Conservation (phyloP, 768 basidiomycete genomes). For the Tephrocybe sp. region DNA sequence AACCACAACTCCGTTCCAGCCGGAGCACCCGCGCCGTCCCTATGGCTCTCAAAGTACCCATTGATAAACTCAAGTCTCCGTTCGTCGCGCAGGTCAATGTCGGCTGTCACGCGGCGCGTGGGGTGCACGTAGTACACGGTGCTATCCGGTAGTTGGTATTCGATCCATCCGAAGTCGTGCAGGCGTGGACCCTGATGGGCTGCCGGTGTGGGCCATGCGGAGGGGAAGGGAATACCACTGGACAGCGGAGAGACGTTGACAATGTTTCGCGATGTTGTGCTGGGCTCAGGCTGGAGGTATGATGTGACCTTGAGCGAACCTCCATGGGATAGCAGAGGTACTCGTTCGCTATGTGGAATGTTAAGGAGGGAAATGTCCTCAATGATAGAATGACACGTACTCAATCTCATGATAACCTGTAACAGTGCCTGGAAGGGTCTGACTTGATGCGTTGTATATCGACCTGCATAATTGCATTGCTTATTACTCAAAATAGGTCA, state of each 20-base stretch:
- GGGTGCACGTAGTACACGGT: slow-evolving; percentile 69
- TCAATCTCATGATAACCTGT: slow-evolving; percentile 22
- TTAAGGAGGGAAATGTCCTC: background rate
- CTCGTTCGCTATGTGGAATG: slow-evolving; percentile 41
- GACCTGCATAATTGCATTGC: slow-evolving; percentile 19
- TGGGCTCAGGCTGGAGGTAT: slow-evolving; percentile 22
- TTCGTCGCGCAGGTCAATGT: slow-evolving; percentile 59
- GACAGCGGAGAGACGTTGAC: slow-evolving; percentile 24
- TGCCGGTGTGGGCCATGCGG: slow-evolving; percentile 18
- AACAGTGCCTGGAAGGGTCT: slow-evolving; percentile 15
- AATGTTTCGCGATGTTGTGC: slow-evolving; percentile 13
- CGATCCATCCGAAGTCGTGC: slow-evolving; percentile 68
- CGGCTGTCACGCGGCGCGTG: slow-evolving; percentile 60
- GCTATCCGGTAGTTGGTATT: slow-evolving; percentile 73
- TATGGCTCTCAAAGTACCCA: slow-evolving; percentile 39
- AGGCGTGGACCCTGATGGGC: slow-evolving; percentile 29
- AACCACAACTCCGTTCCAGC: slow-evolving; percentile 63
- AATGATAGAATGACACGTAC: slow-evolving; percentile 19
- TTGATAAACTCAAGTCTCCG: slow-evolving; percentile 47
- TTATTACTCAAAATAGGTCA: background rate
- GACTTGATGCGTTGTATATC: slow-evolving; percentile 18
- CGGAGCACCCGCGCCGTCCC: slow-evolving; percentile 25
- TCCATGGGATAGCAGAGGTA: slow-evolving; percentile 44
- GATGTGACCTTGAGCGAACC: slow-evolving; percentile 24
- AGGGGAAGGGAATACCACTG: slow-evolving; percentile 13